phyloP scores from a whole-genome alignment of 2,329 filamentous ascomycete genomes.

The Neofusicoccum parvum region DNA sequence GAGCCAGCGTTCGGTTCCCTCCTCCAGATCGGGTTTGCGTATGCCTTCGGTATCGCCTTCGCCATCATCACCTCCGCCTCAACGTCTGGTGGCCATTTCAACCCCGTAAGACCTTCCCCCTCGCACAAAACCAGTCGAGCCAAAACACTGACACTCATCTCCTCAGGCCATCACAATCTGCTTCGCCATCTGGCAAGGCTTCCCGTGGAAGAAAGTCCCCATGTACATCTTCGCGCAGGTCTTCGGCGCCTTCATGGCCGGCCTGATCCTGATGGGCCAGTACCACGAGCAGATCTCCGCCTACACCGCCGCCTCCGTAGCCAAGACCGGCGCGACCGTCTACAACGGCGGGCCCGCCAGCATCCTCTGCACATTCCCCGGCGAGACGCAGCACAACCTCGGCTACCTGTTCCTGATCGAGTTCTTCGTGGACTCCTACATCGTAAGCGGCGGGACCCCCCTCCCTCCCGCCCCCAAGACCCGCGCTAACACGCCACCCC shows the following conservation, averaged over 20 bases:
- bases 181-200: slow-evolving; percentile 57
- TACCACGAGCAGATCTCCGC: slow-evolving; percentile 56
- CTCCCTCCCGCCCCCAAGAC: not conserved
- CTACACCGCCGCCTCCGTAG: slow-evolving; percentile 44
- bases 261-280: slow-evolving; percentile 57
- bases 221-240: slow-evolving; percentile 61
- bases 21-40: slow-evolving; percentile 59
- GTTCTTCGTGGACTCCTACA: slow-evolving; percentile 61
- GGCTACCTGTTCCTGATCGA: slow-evolving; percentile 62
- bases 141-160: not conserved
- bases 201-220: slow-evolving; percentile 61
- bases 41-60: slow-evolving; percentile 60
- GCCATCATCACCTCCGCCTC: slow-evolving; percentile 60
- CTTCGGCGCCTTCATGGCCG: slow-evolving; percentile 59
- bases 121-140: slow-evolving; percentile 40
- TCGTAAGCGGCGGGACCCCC: slow-evolving; percentile 38
- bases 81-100: slow-evolving; percentile 59
- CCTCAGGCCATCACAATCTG: slow-evolving; percentile 40
- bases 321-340: slow-evolving; percentile 43
- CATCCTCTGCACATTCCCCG: slow-evolving; percentile 59
- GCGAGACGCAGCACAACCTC: slow-evolving; percentile 52
- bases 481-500: not conserved
- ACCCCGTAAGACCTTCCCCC: slow-evolving; percentile 37
- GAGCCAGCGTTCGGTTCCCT: slow-evolving; percentile 52
- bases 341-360: slow-evolving; percentile 55